Conservation (phyloP, 1,284 basidiomycete genomes). For the Fistulinella cinereoalba region DNA sequence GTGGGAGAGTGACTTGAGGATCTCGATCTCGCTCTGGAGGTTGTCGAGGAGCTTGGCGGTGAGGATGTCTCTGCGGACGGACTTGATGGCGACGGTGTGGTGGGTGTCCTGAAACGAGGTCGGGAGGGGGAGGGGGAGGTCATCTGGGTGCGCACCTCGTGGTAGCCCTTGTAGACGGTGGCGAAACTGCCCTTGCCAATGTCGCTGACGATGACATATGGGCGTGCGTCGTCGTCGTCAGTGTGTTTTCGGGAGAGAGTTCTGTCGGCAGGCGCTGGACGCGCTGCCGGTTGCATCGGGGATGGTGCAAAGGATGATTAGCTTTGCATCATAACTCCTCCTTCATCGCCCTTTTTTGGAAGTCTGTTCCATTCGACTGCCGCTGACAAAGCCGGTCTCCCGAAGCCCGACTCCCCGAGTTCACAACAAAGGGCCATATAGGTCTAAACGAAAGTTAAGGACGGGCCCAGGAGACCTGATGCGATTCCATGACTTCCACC, state of each 20-base stretch:
- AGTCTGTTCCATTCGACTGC: slow-evolving; percentile 23
- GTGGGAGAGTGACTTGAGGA: slow-evolving; percentile 92
- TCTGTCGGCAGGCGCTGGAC: slow-evolving; percentile 22
- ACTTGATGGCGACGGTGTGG: slow-evolving; percentile 89
- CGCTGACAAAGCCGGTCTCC: no score
- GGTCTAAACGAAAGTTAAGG: no score
- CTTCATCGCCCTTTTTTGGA: slow-evolving; percentile 23
- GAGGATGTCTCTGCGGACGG: slow-evolving; percentile 86
- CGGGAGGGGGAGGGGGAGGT: not conserved
- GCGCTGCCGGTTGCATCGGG: slow-evolving; percentile 18
- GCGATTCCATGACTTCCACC: no score
- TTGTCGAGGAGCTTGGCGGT: slow-evolving; percentile 95
- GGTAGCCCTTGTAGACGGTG: slow-evolving; percentile 92
- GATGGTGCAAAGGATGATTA: slow-evolving; percentile 23
- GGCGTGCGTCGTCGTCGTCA: slow-evolving; percentile 66
- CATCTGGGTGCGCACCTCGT: slow-evolving; percentile 57
- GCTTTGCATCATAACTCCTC: slow-evolving; percentile 26
- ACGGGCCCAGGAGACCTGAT: no score
- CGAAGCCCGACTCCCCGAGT: no score
- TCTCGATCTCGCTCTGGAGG: slow-evolving; percentile 95
- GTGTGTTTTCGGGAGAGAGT: slow-evolving; percentile 20
- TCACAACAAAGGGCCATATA: no score
- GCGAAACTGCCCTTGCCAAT: slow-evolving; percentile 93
- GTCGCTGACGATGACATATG: slow-evolving; percentile 70
- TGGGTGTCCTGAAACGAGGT: slow-evolving; percentile 58